A percentile compares a stretch with the other conserved stretches of the same genome.
Conservation (phyloP, 164 flowering plant genomes). For the Sedum album region DNA sequence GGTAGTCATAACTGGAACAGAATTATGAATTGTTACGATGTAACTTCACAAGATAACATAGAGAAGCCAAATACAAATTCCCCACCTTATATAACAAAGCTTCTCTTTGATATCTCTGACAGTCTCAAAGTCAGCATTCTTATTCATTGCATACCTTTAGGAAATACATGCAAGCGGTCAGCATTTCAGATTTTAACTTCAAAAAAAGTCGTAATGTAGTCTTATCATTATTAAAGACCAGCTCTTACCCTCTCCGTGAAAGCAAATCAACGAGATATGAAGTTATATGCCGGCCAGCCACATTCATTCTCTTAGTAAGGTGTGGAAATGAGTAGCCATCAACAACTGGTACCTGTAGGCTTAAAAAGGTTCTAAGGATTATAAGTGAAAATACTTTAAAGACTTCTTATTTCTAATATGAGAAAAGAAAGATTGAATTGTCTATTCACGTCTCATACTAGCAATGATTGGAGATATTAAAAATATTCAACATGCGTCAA, state of each 20-base stretch:
- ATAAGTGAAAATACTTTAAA: not conserved
- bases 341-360: constrained; percentile 87
- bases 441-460: not conserved
- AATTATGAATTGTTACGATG: not conserved
- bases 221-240: constrained; percentile 8
- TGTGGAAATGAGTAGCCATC: constrained; percentile 99
- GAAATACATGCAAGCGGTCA: constrained; percentile 13
- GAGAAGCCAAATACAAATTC: not conserved
- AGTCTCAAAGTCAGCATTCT: constrained; percentile 84
- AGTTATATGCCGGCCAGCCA: constrained; percentile 96
- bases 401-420: not conserved
- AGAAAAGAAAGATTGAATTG: not conserved
- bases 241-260: constrained; percentile 81
- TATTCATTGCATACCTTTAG: constrained; percentile 91
- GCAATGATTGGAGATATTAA: not conserved
- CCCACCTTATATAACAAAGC: constrained; percentile 90
- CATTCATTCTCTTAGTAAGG: constrained; percentile 97
- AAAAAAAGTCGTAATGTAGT: not conserved
- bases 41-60: not conserved
- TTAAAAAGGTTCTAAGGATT: constrained; percentile 7
- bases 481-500: not conserved
- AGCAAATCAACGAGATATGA: constrained; percentile 97
- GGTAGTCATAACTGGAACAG: not conserved
- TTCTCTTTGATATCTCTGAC: constrained; percentile 94
- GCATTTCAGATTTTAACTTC: not conserved